Evolutionary conservation across 306 rosid species (phyloP), one percentile per base, ranked within the genome.

Genomic region (Malus fusca): DNA sequence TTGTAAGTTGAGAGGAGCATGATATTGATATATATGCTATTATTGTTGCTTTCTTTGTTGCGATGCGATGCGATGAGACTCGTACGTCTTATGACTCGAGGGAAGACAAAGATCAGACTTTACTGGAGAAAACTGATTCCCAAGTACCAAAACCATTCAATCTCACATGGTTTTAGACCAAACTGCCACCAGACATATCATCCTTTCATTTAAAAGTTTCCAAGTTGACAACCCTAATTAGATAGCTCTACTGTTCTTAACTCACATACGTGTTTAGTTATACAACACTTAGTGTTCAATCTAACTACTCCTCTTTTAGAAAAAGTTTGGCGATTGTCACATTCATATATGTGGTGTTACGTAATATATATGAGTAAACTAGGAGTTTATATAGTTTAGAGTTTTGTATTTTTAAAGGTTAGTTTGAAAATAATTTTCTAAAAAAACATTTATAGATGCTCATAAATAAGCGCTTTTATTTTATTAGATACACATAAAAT

Each of bases 1-100:
- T 8, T 28, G 55, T 64, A 3, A 75, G 33, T 28, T 46, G 43
- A 48, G 55, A 48, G 21, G 55, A 1, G 55, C 44, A 8, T 40
- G 44, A 40, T 2, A 40, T 40, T 40, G 44, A 40, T 9, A 40
- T 3, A 15, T 12, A 56, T 22, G 66, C 44, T 37, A 15, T 55
- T 35, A 22, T 40, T 73, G 77, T 59, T 59, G 77, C 68, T 73
- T 42, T 73, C 42, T 40, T 59, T 10, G 55, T 13, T 73, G 31
- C 22, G 68, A 51, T 30, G 33, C 33, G 26, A 26, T 26, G 10
- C 0, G 15, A 51, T 51, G 56, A 51, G 56, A 51, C 8, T 17
- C 56, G 11, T 55, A 55, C 8, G 22, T 35, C 61, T 6, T 7
- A 55, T 63, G 18, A 71, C 10, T 25, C n/a, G 44, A 67, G 31